Percentiles rank a stretch among this genome's conserved stretches.
Evolutionary conservation across 2,329 filamentous ascomycete genomes (phyloP).

Genomic region (Dryadomyces quercus-mongolicae): DNA sequence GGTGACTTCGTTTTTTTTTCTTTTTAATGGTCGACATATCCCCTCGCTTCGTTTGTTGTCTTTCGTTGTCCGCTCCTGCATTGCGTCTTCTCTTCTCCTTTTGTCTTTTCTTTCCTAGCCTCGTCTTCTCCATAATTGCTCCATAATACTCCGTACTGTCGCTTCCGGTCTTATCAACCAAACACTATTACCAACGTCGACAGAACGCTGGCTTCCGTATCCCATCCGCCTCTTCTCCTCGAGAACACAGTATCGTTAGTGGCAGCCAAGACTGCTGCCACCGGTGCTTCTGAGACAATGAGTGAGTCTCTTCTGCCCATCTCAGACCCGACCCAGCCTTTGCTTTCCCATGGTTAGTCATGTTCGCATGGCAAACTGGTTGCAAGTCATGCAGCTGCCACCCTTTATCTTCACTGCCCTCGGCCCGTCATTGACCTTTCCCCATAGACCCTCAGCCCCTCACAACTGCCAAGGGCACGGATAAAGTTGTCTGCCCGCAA

Average conservation of each 20-base stretch:
- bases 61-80: background rate
- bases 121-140: background rate
- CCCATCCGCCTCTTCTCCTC: background rate
- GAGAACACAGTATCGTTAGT: background rate
- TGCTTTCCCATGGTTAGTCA: background rate
- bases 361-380: background rate
- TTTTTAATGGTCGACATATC: background rate
- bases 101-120: background rate
- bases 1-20: background rate
- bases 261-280: too few species aligned
- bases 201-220: too few species aligned
- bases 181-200: too few species aligned
- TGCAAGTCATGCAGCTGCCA: too few species aligned
- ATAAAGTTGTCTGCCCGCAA: conserved; percentile 2
- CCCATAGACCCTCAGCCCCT: background rate
- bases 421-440: background rate
- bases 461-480: background rate
- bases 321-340: background rate
- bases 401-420: background rate
- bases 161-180: background rate
- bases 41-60: background rate
- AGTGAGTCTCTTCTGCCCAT: background rate
- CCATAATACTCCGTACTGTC: background rate
- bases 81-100: background rate
- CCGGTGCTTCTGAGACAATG: background rate